These are phyloP conservation scores for Ormosia semicastrata DNA, from an alignment of 306 rosid genomes.

Conservation along the genomic window DNA sequence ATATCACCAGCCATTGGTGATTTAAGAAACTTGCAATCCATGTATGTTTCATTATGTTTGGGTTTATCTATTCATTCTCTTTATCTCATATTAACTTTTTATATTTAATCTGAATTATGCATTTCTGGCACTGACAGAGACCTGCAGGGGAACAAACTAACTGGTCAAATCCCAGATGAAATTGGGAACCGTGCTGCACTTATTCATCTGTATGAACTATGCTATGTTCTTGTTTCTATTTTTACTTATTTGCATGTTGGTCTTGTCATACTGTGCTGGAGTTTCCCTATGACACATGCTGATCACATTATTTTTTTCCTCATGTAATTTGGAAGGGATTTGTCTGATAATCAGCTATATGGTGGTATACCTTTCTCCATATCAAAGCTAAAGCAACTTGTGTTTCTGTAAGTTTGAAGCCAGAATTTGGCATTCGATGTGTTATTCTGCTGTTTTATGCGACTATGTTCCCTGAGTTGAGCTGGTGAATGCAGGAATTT, in stretches of 20 bases:
- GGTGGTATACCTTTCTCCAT: constrained; percentile 84
- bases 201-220: constrained; percentile 30
- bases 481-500: constrained; percentile 52
- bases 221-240: no score
- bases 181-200: constrained; percentile 75
- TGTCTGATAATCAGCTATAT: constrained; percentile 66
- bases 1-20: constrained; percentile 87
- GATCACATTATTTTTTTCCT: background rate
- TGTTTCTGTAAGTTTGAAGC: constrained; percentile 60
- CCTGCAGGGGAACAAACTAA: constrained; percentile 69
- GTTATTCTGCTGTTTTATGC: background rate
- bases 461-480: background rate
- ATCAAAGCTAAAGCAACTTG: constrained; percentile 82
- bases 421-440: background rate
- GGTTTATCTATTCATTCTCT: background rate
- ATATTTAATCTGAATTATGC: background rate
- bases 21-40: constrained; percentile 52
- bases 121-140: constrained; percentile 46
- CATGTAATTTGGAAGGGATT: constrained; percentile 50
- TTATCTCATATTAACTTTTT: background rate
- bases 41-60: constrained; percentile 44
- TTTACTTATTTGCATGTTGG: background rate
- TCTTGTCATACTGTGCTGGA: background rate
- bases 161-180: constrained; percentile 95
- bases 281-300: background rate